phyloP scores from a whole-genome alignment of 2,329 filamentous ascomycete species.

The Pestalotiopsis fici region DNA sequence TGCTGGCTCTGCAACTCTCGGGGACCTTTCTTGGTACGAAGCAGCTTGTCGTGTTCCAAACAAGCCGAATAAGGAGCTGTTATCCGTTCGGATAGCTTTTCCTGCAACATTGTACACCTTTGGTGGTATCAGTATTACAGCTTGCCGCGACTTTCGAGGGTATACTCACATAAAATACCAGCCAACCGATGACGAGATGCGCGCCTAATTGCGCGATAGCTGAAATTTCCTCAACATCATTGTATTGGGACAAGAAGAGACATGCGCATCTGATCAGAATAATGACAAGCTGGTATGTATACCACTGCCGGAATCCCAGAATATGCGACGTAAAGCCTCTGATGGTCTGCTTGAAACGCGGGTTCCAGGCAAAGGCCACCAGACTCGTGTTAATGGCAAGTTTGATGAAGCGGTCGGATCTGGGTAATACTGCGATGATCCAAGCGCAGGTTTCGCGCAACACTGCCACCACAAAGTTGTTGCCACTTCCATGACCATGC shows the following conservation, averaged over 20 bases:
- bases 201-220: conserved; percentile 46
- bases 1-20: conserved; percentile 34
- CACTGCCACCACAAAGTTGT: conserved; percentile 4
- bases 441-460: conserved; percentile 18
- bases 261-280: conserved; percentile 57
- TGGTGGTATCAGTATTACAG: conserved; percentile 19
- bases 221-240: conserved; percentile 37
- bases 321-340: conserved; percentile 63
- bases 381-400: conserved; percentile 51
- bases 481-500: conserved; percentile 12
- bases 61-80: conserved; percentile 49
- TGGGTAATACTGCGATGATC: conserved; percentile 37
- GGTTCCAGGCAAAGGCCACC: conserved; percentile 68
- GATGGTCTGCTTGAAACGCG: conserved; percentile 60
- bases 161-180: conserved; percentile 54
- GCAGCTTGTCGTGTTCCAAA: conserved; percentile 20
- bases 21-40: conserved; percentile 10
- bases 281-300: conserved; percentile 63
- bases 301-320: conserved; percentile 64
- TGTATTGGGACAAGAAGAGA: conserved; percentile 39
- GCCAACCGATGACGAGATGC: conserved; percentile 55
- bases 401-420: conserved; percentile 40
- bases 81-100: conserved; percentile 55
- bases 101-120: conserved; percentile 47
- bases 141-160: background rate